Conservation (phyloP, 2,329 filamentous ascomycete species). For the Alternaria novae-zelandiae region DNA sequence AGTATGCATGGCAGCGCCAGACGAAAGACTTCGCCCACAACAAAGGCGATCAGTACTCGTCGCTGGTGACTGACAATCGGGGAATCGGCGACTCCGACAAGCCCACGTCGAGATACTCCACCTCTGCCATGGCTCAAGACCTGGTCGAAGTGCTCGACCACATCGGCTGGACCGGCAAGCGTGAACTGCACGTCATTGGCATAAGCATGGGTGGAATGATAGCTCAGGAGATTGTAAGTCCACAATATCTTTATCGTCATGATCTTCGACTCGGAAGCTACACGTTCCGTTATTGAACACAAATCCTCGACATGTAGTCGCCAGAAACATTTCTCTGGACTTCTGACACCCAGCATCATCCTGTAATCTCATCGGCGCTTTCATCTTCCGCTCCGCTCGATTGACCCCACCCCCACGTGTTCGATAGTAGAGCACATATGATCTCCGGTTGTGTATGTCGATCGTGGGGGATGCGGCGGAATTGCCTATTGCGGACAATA, state of each 20-base stretch:
- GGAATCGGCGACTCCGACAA: constrained; percentile 83
- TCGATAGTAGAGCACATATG: neutral
- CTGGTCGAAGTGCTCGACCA: constrained; percentile 71
- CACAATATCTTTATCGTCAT: neutral
- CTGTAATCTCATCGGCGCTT: constrained; percentile 27
- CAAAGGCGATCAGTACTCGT: constrained; percentile 70
- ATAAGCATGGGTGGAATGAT: constrained; percentile 94
- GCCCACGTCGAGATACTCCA: constrained; percentile 77
- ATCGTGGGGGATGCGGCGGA: neutral
- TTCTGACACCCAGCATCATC: constrained; percentile 26
- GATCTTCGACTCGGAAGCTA: constrained; percentile 27
- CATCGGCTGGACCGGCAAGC: constrained; percentile 69
- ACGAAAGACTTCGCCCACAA: constrained; percentile 82
- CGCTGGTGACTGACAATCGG: constrained; percentile 81
- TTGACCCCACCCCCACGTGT: constrained; percentile 20
- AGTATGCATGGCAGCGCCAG: constrained; percentile 79
- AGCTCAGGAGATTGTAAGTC: constrained; percentile 74
- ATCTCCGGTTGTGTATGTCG: neutral
- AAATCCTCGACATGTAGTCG: constrained; percentile 8
- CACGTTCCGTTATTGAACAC: constrained; percentile 29
- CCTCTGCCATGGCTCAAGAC: constrained; percentile 84
- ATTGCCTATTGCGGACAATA: neutral
- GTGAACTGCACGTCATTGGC: constrained; percentile 72
- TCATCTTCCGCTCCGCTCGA: constrained; percentile 17
- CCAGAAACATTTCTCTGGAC: constrained; percentile 18